phyloP scores from a whole-genome alignment of 495 filamentous ascomycete species.

The Penicillium simplicissimum region DNA sequence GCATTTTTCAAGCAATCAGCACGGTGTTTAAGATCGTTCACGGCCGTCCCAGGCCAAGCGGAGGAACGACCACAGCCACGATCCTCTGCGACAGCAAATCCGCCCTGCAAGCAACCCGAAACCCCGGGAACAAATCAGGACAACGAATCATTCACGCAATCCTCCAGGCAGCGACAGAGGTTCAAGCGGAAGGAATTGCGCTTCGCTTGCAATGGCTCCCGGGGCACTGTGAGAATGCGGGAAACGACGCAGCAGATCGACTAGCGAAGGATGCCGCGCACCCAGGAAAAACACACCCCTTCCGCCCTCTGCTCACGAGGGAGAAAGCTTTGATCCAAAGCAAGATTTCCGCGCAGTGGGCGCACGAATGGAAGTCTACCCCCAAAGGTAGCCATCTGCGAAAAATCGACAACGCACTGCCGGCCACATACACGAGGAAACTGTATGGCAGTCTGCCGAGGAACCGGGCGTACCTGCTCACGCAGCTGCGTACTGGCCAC shows the following conservation, averaged over 20 bases:
- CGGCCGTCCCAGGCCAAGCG: too few species aligned
- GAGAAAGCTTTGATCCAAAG: constrained; percentile 8
- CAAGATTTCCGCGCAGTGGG: constrained; percentile 14
- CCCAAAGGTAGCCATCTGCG: constrained; percentile 14
- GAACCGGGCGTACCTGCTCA: constrained; percentile 17
- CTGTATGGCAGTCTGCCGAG: constrained; percentile 18
- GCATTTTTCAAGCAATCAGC: too few species aligned
- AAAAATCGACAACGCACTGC: constrained; percentile 16
- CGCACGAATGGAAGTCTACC: constrained; percentile 16
- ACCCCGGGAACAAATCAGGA: constrained; percentile 20
- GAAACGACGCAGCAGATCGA: constrained; percentile 18
- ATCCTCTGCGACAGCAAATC: constrained; percentile 22
- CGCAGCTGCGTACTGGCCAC: constrained; percentile 26
- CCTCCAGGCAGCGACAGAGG: constrained; percentile 18
- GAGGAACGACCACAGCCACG: constrained; percentile 8
- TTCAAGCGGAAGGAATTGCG: constrained; percentile 7
- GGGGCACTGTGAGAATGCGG: constrained; percentile 13
- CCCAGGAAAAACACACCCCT: constrained; percentile 20
- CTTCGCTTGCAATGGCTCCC: constrained; percentile 25
- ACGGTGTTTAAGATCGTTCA: too few species aligned
- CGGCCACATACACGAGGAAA: constrained; percentile 14
- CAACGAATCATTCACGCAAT: constrained; percentile 25
- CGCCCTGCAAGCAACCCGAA: constrained; percentile 21
- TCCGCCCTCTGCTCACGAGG: constrained; percentile 19
- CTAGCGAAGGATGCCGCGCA: constrained; percentile 12